phyloP scores from a whole-genome alignment of 176 grass and related monocot species.

The Cenchrus purpureus region DNA sequence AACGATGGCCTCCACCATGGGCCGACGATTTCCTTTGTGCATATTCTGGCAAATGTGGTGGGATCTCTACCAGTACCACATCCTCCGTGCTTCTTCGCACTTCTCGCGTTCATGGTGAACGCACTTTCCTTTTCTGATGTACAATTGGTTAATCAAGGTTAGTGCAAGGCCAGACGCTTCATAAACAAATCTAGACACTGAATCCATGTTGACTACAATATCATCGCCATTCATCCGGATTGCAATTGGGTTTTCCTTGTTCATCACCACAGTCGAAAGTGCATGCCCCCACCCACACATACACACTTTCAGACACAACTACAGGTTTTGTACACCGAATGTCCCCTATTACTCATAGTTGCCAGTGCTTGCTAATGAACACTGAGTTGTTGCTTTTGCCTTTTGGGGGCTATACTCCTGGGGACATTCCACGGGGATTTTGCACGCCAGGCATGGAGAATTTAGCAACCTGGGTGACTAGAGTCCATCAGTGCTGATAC shows the following conservation, averaged over 20 bases:
- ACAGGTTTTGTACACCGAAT: background rate
- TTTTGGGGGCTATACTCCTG: background rate
- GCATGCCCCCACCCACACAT: background rate
- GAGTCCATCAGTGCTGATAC: background rate
- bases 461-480: background rate
- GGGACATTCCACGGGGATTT: background rate
- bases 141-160: too few relatives aligned
- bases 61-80: too few relatives aligned
- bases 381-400: background rate
- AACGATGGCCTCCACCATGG: too few relatives aligned
- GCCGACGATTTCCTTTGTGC: too few relatives aligned
- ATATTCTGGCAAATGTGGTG: too few relatives aligned
- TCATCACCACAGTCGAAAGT: background rate
- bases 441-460: background rate
- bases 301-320: background rate
- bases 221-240: background rate
- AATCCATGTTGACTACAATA: background rate
- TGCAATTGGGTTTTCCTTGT: background rate
- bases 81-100: too few relatives aligned
- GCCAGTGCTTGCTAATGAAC: background rate
- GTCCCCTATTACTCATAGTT: conserved; percentile 11
- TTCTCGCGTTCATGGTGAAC: too few relatives aligned
- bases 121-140: too few relatives aligned
- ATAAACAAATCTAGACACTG: too few relatives aligned
- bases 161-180: too few relatives aligned